phyloP scores from a whole-genome alignment of 2,329 filamentous ascomycete genomes.

The Ceratocystis papillata region DNA sequence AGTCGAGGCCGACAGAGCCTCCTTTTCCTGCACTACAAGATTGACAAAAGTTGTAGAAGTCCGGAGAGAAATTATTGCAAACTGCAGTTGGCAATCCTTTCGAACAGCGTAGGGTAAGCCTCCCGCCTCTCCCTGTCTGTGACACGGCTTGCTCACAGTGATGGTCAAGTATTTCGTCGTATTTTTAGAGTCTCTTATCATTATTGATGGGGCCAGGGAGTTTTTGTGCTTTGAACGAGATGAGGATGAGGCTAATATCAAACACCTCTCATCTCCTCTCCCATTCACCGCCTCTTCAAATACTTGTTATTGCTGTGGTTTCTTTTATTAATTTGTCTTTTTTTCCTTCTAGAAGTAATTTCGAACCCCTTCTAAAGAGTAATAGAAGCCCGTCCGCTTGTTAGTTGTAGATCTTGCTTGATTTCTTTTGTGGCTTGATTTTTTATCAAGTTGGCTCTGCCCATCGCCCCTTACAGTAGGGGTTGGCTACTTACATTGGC shows the following conservation, averaged over 20 bases:
- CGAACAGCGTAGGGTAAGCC: too few species aligned
- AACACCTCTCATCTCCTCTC: slow-evolving; percentile 7
- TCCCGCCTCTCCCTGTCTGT: not conserved
- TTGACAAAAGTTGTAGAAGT: too few species aligned
- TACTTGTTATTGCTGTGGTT: not conserved
- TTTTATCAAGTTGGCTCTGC: not conserved
- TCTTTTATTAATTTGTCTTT: not conserved
- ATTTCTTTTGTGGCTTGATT: not conserved
- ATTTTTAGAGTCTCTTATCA: not conserved
- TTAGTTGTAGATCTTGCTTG: not conserved
- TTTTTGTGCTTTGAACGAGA: slow-evolving; percentile 9
- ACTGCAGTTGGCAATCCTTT: too few species aligned
- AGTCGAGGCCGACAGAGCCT: not conserved
- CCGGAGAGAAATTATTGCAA: too few species aligned
- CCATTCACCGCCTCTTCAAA: slow-evolving; percentile 10
- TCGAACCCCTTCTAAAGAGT: slow-evolving; percentile 1
- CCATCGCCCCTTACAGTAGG: slow-evolving; percentile 1
- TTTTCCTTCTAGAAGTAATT: slow-evolving; percentile 8
- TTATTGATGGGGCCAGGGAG: not conserved
- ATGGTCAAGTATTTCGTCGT: not conserved
- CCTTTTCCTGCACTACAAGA: not conserved
- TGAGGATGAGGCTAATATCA: slow-evolving; percentile 9
- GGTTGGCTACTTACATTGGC: not conserved
- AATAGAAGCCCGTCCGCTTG: not conserved
- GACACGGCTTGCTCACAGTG: not conserved